These are phyloP conservation scores for Auricularia cornea DNA, from an alignment of 768 basidiomycete genomes.

Conservation along the genomic window DNA sequence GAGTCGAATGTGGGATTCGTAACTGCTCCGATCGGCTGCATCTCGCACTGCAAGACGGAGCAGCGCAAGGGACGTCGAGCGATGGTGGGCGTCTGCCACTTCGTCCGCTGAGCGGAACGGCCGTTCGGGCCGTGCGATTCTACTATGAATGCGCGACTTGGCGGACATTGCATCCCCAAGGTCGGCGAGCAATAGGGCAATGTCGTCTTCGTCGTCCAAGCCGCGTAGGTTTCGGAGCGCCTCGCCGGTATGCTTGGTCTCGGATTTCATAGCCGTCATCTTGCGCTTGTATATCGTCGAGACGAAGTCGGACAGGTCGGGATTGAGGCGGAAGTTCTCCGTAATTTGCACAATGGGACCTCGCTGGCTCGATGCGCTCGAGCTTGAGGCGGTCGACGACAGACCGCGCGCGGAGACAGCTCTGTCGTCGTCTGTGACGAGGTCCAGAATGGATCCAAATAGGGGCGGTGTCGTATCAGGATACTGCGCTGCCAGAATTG, in stretches of 20 bases:
- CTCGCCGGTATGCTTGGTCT: slow-evolving; percentile 36
- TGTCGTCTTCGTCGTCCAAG: slow-evolving; percentile 17
- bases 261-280: slow-evolving; percentile 32
- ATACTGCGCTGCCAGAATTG: slow-evolving; percentile 41
- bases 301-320: slow-evolving; percentile 46
- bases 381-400: slow-evolving; percentile 13
- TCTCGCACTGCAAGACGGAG: slow-evolving; percentile 31
- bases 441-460: slow-evolving; percentile 44
- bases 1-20: slow-evolving; percentile 39
- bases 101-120: not conserved
- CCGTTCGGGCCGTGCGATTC: slow-evolving; percentile 10
- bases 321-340: slow-evolving; percentile 45
- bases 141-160: slow-evolving; percentile 22
- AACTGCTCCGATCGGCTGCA: slow-evolving; percentile 28
- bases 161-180: slow-evolving; percentile 39
- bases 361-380: slow-evolving; percentile 23
- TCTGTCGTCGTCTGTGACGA: slow-evolving; percentile 26
- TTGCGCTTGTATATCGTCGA: slow-evolving; percentile 40
- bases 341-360: slow-evolving; percentile 39
- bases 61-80: slow-evolving; percentile 38
- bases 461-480: slow-evolving; percentile 32
- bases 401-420: slow-evolving; percentile 3
- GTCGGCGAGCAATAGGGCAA: slow-evolving; percentile 32
- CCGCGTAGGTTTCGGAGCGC: slow-evolving; percentile 24
- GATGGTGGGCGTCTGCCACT: slow-evolving; percentile 15